Conservation (phyloP, 768 basidiomycete genomes). For the Trametes villosa region DNA sequence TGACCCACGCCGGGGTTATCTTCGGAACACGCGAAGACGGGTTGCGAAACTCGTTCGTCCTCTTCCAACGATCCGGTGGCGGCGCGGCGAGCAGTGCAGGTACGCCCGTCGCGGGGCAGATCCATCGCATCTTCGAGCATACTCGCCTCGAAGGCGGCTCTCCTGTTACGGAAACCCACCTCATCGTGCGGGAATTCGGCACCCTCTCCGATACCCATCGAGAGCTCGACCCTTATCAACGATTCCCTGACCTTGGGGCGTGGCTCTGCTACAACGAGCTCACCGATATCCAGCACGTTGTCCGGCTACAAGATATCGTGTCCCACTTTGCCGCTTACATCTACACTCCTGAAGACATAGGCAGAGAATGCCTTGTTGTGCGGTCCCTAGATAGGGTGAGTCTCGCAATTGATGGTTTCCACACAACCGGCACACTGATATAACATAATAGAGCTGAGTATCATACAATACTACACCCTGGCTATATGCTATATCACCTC, state of each 20-base stretch:
- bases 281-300: neutral
- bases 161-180: neutral
- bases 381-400: conserved; percentile 15
- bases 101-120: neutral
- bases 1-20: neutral
- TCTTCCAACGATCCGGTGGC: neutral
- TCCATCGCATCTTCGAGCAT: neutral
- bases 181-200: neutral
- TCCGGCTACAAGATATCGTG: neutral
- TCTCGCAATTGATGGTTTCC: too few species aligned
- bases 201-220: neutral
- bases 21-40: neutral
- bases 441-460: too few species aligned
- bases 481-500: too few species aligned
- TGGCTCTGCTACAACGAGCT: neutral
- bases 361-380: neutral
- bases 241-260: neutral
- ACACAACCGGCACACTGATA: too few species aligned
- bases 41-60: neutral
- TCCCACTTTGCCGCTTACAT: conserved; percentile 12
- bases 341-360: neutral
- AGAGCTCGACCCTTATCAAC: neutral
- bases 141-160: neutral
- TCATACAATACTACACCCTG: too few species aligned
- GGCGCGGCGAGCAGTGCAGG: neutral